A percentile compares a stretch with the other conserved stretches of the same genome.
phyloP scores from a whole-genome alignment of 2,329 filamentous ascomycete genomes.

The Rhynchosporium secalis region DNA sequence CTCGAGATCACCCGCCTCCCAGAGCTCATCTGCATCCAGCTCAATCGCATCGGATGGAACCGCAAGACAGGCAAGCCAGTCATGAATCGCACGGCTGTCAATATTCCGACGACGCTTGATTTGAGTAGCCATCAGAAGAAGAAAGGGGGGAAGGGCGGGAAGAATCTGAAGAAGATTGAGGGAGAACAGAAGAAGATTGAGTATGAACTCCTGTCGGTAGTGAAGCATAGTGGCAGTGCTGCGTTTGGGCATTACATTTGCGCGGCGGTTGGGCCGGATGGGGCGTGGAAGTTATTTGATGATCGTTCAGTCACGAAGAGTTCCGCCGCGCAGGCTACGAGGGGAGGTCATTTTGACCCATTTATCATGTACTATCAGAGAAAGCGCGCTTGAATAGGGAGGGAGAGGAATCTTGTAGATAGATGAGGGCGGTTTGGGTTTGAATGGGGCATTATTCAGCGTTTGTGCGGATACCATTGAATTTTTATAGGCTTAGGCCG shows the following conservation, averaged over 20 bases:
- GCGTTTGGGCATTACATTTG: conserved; percentile 34
- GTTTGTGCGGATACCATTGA: conserved; percentile 10
- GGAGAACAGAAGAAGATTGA: conserved; percentile 16
- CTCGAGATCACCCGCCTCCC: conserved; percentile 31
- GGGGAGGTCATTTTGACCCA: conserved; percentile 19
- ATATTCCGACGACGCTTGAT: conserved; percentile 30
- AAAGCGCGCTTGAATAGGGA: conserved; percentile 4
- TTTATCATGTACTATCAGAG: conserved; percentile 27
- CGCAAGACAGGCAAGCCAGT: not conserved
- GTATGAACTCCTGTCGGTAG: conserved; percentile 38
- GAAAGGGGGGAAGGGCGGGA: too few relatives aligned
- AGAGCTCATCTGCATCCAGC: conserved; percentile 34
- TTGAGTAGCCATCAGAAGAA: conserved; percentile 27
- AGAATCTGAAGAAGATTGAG: too few relatives aligned
- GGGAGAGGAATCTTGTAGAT: not conserved
- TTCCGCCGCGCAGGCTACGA: conserved; percentile 15
- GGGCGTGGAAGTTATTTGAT: conserved; percentile 31
- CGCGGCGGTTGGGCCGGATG: conserved; percentile 28
- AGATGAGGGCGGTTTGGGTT: not conserved
- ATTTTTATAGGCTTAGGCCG: not conserved
- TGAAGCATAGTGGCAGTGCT: conserved; percentile 35
- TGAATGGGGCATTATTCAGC: not conserved
- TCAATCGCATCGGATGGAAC: conserved; percentile 35
- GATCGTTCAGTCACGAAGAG: conserved; percentile 27
- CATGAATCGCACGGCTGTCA: conserved; percentile 30